Percentiles rank a stretch among this genome's conserved stretches.
phyloP scores from a whole-genome alignment of 2,329 filamentous ascomycete genomes.

The Clonostachys rosea region DNA sequence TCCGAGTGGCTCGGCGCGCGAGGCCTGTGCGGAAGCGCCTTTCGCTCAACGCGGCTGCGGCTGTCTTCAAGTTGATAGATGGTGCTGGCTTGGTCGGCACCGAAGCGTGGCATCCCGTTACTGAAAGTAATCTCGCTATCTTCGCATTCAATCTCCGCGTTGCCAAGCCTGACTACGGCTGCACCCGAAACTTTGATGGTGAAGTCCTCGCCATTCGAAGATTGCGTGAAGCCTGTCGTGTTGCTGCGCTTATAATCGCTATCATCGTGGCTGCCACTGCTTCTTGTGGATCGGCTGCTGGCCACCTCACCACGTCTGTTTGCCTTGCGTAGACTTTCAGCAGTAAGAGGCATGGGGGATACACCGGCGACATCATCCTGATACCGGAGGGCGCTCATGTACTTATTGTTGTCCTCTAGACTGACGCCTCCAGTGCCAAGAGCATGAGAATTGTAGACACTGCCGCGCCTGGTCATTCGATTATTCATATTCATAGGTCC shows the following conservation, averaged over 20 bases:
- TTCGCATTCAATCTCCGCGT: slow-evolving; percentile 55
- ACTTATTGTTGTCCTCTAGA: slow-evolving; percentile 29
- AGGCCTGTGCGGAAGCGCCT: slow-evolving; percentile 33
- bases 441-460: slow-evolving; percentile 31
- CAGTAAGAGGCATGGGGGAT: slow-evolving; percentile 42
- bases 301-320: slow-evolving; percentile 36
- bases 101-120: slow-evolving; percentile 26
- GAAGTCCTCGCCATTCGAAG: slow-evolving; percentile 50
- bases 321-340: slow-evolving; percentile 48
- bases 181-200: slow-evolving; percentile 56
- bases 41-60: slow-evolving; percentile 34
- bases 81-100: slow-evolving; percentile 47
- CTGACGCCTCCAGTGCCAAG: slow-evolving; percentile 23
- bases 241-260: slow-evolving; percentile 59
- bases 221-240: slow-evolving; percentile 56
- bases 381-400: slow-evolving; percentile 21
- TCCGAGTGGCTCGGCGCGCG: slow-evolving; percentile 46
- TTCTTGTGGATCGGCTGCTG: slow-evolving; percentile 53
- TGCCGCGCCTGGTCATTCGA: slow-evolving; percentile 26
- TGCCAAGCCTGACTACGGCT: slow-evolving; percentile 50
- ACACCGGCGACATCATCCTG: slow-evolving; percentile 33
- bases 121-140: slow-evolving; percentile 57
- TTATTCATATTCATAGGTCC: slow-evolving; percentile 23
- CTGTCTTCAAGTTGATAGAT: slow-evolving; percentile 44
- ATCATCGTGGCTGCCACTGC: slow-evolving; percentile 57